These are phyloP conservation scores for Bryoglossum gracile DNA, from an alignment of 495 filamentous ascomycete genomes.

Conservation along the genomic window DNA sequence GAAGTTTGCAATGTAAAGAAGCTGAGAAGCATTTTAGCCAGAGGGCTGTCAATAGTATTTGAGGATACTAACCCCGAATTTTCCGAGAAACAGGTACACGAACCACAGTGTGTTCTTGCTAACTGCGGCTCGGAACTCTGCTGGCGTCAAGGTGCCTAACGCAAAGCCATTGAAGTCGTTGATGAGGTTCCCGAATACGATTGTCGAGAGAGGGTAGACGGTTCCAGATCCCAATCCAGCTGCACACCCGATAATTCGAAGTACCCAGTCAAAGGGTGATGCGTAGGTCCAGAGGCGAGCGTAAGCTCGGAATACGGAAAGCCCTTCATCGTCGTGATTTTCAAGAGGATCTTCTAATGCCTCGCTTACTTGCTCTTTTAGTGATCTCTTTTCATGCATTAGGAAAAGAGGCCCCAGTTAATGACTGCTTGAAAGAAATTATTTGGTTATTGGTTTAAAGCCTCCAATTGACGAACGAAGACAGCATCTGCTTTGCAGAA, in stretches of 20 bases:
- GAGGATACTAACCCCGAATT: neutral
- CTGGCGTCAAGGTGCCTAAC: neutral
- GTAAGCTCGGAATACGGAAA: neutral
- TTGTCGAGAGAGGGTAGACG: neutral
- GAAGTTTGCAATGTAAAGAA: conserved; percentile 1
- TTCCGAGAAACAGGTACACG: conserved; percentile 5
- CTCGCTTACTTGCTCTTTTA: too few relatives aligned
- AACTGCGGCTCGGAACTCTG: neutral
- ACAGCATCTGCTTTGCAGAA: too few relatives aligned
- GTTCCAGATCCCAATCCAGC: neutral
- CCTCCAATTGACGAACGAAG: too few relatives aligned
- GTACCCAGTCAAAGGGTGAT: neutral
- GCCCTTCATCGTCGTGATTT: neutral
- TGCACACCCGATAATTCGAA: neutral
- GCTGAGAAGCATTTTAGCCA: neutral
- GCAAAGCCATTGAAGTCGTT: conserved; percentile 1
- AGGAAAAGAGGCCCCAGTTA: too few relatives aligned
- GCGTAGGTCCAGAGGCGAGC: neutral
- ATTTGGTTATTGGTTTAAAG: too few relatives aligned
- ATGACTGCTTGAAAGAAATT: too few relatives aligned
- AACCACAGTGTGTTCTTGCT: neutral
- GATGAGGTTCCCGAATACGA: neutral
- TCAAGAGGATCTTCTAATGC: too few relatives aligned
- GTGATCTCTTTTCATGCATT: too few relatives aligned
- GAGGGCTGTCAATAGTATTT: neutral